Evolutionary conservation across 1,284 basidiomycete species (phyloP), one percentile per base, ranked within the genome.

Genomic region (Tetrapyrgos nigripes): DNA sequence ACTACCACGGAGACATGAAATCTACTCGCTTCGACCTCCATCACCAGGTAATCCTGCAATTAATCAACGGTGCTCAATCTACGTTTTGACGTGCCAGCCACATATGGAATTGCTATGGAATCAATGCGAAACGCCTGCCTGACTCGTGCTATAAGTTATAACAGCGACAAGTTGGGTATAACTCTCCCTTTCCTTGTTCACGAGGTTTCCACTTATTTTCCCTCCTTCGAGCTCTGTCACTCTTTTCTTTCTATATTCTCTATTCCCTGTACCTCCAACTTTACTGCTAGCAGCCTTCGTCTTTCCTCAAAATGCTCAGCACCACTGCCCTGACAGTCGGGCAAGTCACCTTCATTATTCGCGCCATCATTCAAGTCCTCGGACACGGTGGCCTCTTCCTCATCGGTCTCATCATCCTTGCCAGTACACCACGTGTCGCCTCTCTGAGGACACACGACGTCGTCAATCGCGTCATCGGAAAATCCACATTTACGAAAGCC

Each of bases 271-370:
- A 11, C 6, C 37, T n/a, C n/a, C n/a, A n/a, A n/a, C n/a, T n/a
- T n/a, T n/a, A n/a, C n/a, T n/a, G n/a, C n/a, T n/a, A n/a, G n/a
- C n/a, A n/a, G n/a, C n/a, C n/a, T n/a, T 40, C 40, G 14, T 27
- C 40, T 14, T 43, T 33, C 4, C 43, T 35, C 46, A 29, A 24
- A 19, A 57, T 57, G 55, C 29, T 57, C 23, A 27, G 50, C 28
- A 57, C 64, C 27, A 51, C 61, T 17, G 24, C 53, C 13, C 49
- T 68, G 31, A 68, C 64, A 21, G 57, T 63, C 13, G 64, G 65
- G 35, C 63, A 67, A 55, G 45, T 66, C 50, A 65, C 66, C 5
- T 68, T 69, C 54, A 58, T 67, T 54, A 50, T 68, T 44, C 64
- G 66, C 48, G 63, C 64, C 28, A 57, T 59, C 29, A 65, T 69